Evolutionary conservation across 306 rosid species (phyloP).

Genomic region (Cicer cuneatum): DNA sequence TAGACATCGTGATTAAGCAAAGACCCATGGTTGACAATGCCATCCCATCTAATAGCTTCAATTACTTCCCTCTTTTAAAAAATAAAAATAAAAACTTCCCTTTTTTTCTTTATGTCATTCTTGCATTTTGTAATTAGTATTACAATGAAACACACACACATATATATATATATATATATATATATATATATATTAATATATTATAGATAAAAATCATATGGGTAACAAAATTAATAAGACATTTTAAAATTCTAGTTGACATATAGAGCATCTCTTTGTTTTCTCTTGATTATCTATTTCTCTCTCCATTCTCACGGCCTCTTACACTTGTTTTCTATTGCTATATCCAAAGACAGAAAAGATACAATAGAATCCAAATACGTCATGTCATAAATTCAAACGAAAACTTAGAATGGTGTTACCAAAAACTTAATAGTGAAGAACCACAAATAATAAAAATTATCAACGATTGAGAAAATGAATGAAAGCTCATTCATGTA

Average conservation of each 20-base stretch:
- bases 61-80: neutral
- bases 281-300: no score
- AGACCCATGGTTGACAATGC: constrained; percentile 69
- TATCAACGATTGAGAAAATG: neutral
- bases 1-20: constrained; percentile 64
- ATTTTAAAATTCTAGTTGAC: no score
- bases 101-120: constrained; percentile 42
- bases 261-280: no score
- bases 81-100: neutral
- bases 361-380: neutral
- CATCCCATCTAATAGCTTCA: constrained; percentile 60
- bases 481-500: constrained; percentile 19
- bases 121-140: constrained; percentile 6
- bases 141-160: no score
- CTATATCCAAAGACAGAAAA: neutral
- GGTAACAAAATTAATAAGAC: no score
- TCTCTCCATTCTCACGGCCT: no score
- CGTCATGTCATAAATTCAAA: neutral
- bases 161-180: no score
- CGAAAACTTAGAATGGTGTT: neutral
- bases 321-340: no score
- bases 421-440: neutral
- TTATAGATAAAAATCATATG: no score
- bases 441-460: constrained; percentile 3
- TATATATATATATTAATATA: no score